Percentiles rank a stretch among this genome's conserved stretches.
These are phyloP conservation scores for Septoria linicola DNA, from an alignment of 2,329 filamentous ascomycete genomes.

Conservation along the genomic window DNA sequence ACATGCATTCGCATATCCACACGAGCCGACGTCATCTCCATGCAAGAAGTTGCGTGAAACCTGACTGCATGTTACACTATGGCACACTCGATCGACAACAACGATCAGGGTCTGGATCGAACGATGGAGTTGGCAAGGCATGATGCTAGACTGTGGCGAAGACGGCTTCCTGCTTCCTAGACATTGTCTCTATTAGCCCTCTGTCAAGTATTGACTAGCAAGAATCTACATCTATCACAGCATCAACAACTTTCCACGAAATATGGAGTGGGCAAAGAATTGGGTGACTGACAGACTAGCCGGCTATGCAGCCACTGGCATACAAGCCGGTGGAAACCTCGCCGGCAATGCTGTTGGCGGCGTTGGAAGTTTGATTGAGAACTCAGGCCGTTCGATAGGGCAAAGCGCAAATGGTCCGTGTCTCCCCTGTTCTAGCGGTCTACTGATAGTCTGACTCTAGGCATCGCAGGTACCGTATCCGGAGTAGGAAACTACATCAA, in stretches of 20 bases:
- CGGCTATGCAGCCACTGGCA: constrained; percentile 35
- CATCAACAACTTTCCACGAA: neutral
- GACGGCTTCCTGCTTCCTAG: constrained; percentile 1
- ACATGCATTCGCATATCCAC: constrained; percentile 7
- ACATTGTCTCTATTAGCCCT: neutral
- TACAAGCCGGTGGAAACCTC: constrained; percentile 40
- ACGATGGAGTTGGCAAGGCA: constrained; percentile 1
- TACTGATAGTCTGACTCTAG: constrained; percentile 31
- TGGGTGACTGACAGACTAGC: constrained; percentile 36
- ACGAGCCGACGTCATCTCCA: constrained; percentile 13
- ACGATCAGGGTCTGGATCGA: constrained; percentile 10
- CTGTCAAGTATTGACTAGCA: neutral
- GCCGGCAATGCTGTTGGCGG: constrained; percentile 42
- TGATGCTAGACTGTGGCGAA: constrained; percentile 6
- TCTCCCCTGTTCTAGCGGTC: neutral
- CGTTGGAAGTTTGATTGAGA: constrained; percentile 38
- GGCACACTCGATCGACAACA: neutral
- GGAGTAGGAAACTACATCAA: constrained; percentile 39
- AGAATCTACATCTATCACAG: neutral
- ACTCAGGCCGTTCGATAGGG: constrained; percentile 35
- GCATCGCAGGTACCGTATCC: constrained; percentile 37
- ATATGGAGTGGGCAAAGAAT: constrained; percentile 33
- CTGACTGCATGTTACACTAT: constrained; percentile 15
- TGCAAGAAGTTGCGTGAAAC: constrained; percentile 19
- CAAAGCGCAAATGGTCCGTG: constrained; percentile 34